Evolutionary conservation across 2,329 filamentous ascomycete genomes (phyloP), one percentile per base, ranked within the genome.

Genomic region (Stagonosporopsis vannaccii): DNA sequence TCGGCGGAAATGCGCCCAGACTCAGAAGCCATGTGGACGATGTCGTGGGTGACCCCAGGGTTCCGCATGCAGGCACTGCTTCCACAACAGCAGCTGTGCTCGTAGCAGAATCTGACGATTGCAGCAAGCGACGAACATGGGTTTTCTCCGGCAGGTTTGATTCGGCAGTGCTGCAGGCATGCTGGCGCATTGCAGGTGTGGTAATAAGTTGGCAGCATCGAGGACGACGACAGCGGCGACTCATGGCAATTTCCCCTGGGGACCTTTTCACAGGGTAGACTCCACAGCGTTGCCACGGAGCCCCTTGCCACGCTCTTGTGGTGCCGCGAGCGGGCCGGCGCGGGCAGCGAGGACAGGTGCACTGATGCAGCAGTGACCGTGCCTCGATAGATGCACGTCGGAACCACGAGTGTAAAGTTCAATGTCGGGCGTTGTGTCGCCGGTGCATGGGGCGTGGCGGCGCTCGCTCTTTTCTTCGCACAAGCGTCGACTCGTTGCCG

Each of bases 341-440:
- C 53, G 53, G 53, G 23, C 41, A 51, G 53, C 47, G 46, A 56
- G 23, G 36, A 44, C 25, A 47, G 20, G 53, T 51, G 53, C 53
- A 56, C 53, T 47, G 60, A 59, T 59, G 62, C 59, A 55, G 53
- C 58, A 59, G 56, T 51, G 56, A 55, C 51, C 52, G 51, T 53
- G 56, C 57, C 49, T 55, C 40, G 40, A 35, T 47, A 12, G 57
- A 62, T 54, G 60, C 59, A 58, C 44, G 33, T 30, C 40, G 50
- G 44, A 50, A 46, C 26, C 36, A 48, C 44, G 49, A 39, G 13
- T 20, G 41, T 28, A 32, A 45, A 40, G 35, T 40, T 17, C 25
- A 9, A 33, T 23, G 20, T 45, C 22, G 53, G 46, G 36, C 33
- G 47, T 32, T 33, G 23, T 37, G 20, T 26, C 9, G 44, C 19